Base-by-base conservation (phyloP, 495 filamentous ascomycete species). In the Glarea lozoyensis region DNA sequence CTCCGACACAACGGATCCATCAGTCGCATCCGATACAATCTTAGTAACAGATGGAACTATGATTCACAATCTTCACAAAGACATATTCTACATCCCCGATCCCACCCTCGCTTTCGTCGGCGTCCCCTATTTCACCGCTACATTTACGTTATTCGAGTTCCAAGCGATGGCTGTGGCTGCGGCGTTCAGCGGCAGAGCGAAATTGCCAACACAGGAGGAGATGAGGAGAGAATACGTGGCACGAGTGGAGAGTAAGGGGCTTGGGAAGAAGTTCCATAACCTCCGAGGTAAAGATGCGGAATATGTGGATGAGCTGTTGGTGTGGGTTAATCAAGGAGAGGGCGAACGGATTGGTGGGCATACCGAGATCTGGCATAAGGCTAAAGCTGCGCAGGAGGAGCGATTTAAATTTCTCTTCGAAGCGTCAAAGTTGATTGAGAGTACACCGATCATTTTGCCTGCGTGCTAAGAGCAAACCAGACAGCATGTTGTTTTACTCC, bases 21-120 rank as follows among this genome's bases (percentile, higher is more conserved):
- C 54, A 2, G 48, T 69, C 1, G 68, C 76, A 0, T 58, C 63
- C 33, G 67, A 76, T 2, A 65, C 56, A 2, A 55, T 73, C 0
- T 53, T 86, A 3, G 69, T 84, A 1, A 81, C 80, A 0, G 74
- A 82, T 42, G 81, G 80, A 0, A 69, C 63, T 2, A 78, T 76
- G 52, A 53, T 78, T n/a, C 78, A 83, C 53, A 84, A 86, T 50
- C 50, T 79, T 12, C 77, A 76, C 47, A 68, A 69, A 43, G 74
- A 79, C 49, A 68, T 78, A 6, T 73, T 77, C 39, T 72, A 69
- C 37, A 66, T 67, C 56, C 60, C 62, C 10, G 71, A 72, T 19
- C 55, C 60, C 2, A 60, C 47, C 1, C 41, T 62, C 3, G 39
- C 58, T 2, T 64, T 64, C 33, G 48, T 64, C 4, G 56, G 57